Percentiles rank a stretch among this genome's conserved stretches.
Evolutionary conservation across 2,329 filamentous ascomycete species (phyloP).

Genomic region (Xylaria sp.): DNA sequence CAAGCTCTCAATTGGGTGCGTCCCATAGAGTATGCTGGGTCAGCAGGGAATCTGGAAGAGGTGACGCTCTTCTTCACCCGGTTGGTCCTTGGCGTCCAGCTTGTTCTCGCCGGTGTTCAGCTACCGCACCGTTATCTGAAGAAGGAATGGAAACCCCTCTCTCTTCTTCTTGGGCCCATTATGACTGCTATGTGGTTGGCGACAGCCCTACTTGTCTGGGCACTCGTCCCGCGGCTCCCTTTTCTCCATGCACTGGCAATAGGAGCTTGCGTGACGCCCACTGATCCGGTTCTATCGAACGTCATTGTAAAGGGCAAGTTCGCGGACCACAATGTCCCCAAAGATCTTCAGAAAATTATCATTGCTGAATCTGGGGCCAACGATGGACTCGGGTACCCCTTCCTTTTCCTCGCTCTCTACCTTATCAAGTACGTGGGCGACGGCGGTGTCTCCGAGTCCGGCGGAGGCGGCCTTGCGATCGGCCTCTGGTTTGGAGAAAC

Average conservation of each 20-base stretch:
- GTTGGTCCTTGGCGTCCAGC: slow-evolving; percentile 88
- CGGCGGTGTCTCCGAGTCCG: slow-evolving; percentile 63
- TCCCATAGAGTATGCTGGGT: slow-evolving; percentile 78
- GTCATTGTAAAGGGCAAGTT: slow-evolving; percentile 95
- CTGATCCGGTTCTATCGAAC: slow-evolving; percentile 87
- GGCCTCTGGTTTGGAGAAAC: slow-evolving; percentile 87
- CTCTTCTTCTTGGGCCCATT: slow-evolving; percentile 80
- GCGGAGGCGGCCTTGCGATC: slow-evolving; percentile 74
- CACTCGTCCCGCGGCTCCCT: slow-evolving; percentile 73
- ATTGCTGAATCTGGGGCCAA: slow-evolving; percentile 88
- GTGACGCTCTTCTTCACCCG: slow-evolving; percentile 88
- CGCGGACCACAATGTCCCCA: slow-evolving; percentile 89
- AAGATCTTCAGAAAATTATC: slow-evolving; percentile 82
- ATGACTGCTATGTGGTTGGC: slow-evolving; percentile 90
- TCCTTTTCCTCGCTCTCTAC: slow-evolving; percentile 86
- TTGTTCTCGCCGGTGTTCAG: slow-evolving; percentile 89
- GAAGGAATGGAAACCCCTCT: slow-evolving; percentile 80
- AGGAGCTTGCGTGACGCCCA: slow-evolving; percentile 90
- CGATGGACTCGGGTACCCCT: slow-evolving; percentile 89
- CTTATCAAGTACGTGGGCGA: slow-evolving; percentile 79
- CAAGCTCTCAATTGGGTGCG: slow-evolving; percentile 79
- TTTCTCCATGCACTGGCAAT: slow-evolving; percentile 84
- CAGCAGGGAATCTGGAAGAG: slow-evolving; percentile 68
- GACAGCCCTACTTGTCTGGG: slow-evolving; percentile 84
- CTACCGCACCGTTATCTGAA: slow-evolving; percentile 84